phyloP scores from a whole-genome alignment of 2,329 filamentous ascomycete genomes.

The Aspergillus arachidicola region DNA sequence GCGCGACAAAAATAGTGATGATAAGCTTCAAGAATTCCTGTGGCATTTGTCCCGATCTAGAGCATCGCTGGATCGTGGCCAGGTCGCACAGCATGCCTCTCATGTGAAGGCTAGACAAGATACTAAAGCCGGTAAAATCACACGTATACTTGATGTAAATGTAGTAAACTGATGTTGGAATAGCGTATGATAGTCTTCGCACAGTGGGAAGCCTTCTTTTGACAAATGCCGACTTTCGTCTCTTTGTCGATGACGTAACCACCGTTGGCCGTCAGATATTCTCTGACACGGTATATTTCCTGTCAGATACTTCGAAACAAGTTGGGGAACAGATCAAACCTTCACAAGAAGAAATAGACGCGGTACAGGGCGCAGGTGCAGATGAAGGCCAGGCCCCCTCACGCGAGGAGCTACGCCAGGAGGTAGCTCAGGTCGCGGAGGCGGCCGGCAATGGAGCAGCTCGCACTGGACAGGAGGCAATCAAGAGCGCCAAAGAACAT shows the following conservation, averaged over 20 bases:
- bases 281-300: slow-evolving; percentile 77
- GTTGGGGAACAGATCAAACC: slow-evolving; percentile 75
- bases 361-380: slow-evolving; percentile 50
- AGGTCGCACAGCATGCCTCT: slow-evolving; percentile 63
- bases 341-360: slow-evolving; percentile 60
- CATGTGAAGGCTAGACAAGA: slow-evolving; percentile 70
- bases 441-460: slow-evolving; percentile 39
- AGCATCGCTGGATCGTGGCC: slow-evolving; percentile 66
- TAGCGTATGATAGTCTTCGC: slow-evolving; percentile 77
- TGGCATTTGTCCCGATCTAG: slow-evolving; percentile 81
- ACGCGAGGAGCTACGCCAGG: slow-evolving; percentile 63
- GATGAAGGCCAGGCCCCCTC: slow-evolving; percentile 56
- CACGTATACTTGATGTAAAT: neutral
- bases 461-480: slow-evolving; percentile 57
- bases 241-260: slow-evolving; percentile 79
- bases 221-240: slow-evolving; percentile 85
- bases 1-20: slow-evolving; percentile 76
- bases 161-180: slow-evolving; percentile 10
- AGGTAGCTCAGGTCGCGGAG: slow-evolving; percentile 56
- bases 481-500: slow-evolving; percentile 73
- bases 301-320: slow-evolving; percentile 74
- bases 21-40: slow-evolving; percentile 89
- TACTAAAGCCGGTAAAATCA: slow-evolving; percentile 63
- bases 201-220: slow-evolving; percentile 84
- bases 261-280: slow-evolving; percentile 82